Conservation (phyloP, 129 eudicot species). For the Artemisia argyi region DNA sequence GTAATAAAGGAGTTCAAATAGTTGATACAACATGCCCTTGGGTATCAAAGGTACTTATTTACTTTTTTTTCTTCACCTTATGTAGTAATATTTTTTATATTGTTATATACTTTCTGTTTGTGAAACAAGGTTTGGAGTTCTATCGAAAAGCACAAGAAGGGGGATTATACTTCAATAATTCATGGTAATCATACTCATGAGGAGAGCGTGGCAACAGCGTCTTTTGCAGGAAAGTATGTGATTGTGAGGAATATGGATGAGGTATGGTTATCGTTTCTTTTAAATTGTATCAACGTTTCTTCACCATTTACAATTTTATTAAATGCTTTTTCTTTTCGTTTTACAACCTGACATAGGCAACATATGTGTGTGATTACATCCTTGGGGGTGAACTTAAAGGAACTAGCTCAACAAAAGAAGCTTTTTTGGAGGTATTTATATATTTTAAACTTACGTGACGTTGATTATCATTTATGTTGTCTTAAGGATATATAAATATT, state of each 20-base stretch:
- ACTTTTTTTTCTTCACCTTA: slow-evolving; percentile 16
- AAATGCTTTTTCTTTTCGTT: not conserved
- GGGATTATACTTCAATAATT: slow-evolving; percentile 79
- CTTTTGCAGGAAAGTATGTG: slow-evolving; percentile 87
- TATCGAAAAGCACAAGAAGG: slow-evolving; percentile 91
- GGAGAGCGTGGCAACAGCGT: slow-evolving; percentile 89
- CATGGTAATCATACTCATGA: slow-evolving; percentile 91
- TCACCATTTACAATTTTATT: not conserved
- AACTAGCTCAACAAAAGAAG: slow-evolving; percentile 89
- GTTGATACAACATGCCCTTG: slow-evolving; percentile 98
- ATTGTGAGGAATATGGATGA: slow-evolving; percentile 87
- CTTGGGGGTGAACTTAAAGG: slow-evolving; percentile 88
- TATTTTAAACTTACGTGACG: not conserved
- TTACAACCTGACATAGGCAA: slow-evolving; percentile 47
- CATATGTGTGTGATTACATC: slow-evolving; percentile 92
- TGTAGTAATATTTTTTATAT: not conserved
- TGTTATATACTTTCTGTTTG: slow-evolving; percentile 12
- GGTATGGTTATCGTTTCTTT: slow-evolving; percentile 35
- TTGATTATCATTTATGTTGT: not conserved
- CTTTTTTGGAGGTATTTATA: slow-evolving; percentile 64
- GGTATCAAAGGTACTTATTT: slow-evolving; percentile 73
- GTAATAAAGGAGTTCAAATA: slow-evolving; percentile 71
- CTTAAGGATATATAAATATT: not conserved
- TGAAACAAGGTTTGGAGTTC: slow-evolving; percentile 68
- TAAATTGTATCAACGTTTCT: not conserved